phyloP scores from a whole-genome alignment of 1,284 basidiomycete species.

The Amylostereum areolatum region DNA sequence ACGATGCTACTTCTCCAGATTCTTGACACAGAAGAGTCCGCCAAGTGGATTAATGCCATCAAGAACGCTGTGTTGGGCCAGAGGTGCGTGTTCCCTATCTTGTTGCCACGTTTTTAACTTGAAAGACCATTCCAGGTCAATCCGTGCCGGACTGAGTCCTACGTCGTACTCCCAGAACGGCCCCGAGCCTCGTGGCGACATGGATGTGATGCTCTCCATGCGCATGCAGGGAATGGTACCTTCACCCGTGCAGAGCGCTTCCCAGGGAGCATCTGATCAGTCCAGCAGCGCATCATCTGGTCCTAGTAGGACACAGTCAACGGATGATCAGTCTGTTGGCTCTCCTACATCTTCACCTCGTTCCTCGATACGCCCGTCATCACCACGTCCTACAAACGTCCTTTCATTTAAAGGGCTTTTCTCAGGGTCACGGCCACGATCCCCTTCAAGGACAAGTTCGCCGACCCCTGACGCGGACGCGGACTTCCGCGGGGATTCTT shows the following conservation, averaged over 20 bases:
- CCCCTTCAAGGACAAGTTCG: slow-evolving; percentile 55
- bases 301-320: slow-evolving; percentile 1
- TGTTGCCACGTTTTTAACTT: slow-evolving; percentile 4
- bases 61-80: slow-evolving; percentile 67
- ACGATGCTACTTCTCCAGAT: slow-evolving; percentile 70
- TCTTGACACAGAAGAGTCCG: slow-evolving; percentile 49
- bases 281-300: slow-evolving; percentile 1
- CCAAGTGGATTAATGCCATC: slow-evolving; percentile 68
- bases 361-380: slow-evolving; percentile 15
- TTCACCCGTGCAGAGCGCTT: slow-evolving; percentile 10
- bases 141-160: slow-evolving; percentile 58
- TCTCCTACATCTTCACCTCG: slow-evolving; percentile 25
- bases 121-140: slow-evolving; percentile 35
- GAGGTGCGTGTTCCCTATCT: slow-evolving; percentile 35
- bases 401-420: slow-evolving; percentile 18
- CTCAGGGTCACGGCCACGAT: slow-evolving; percentile 32
- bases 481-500: slow-evolving; percentile 43
- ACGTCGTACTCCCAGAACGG: slow-evolving; percentile 34
- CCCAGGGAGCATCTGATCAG: slow-evolving; percentile 1
- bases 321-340: slow-evolving; percentile 9
- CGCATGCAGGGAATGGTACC: slow-evolving; percentile 52
- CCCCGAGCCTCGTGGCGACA: slow-evolving; percentile 64
- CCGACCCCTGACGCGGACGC: slow-evolving; percentile 44
- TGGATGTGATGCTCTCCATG: slow-evolving; percentile 79
- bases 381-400: background rate